Base-by-base conservation (phyloP, 768 basidiomycete species). In the Trametes sanguinea region DNA sequence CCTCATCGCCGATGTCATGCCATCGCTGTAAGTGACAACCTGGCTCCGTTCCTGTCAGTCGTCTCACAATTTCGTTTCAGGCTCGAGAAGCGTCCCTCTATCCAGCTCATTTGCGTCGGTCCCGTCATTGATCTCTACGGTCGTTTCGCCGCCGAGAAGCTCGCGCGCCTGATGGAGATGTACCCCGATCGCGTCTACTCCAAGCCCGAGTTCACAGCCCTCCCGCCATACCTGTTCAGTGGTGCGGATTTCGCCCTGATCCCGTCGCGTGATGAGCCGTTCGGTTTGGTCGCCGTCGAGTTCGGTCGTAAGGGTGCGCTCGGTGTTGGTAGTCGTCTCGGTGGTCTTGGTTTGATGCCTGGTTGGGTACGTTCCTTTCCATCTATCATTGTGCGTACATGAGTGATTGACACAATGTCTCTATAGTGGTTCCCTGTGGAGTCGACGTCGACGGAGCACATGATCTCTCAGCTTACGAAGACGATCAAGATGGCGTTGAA, bases 261-360 rank as follows among this genome's bases (percentile, higher is more conserved):
- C 67, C 95, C 95, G 11, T 96, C 95, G 54, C 89, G 95, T 74
- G 95, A 97, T 71, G 95, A 97, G 70, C 95, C 95, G 2, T 97
- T 97, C 76, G 95, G 95, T 77, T 78, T 97, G 47, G 94, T 96
- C 33, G 94, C 95, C 54, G 95, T 97, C 66, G 95, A 96, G 73
- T 97, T 97, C 76, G 95, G 95, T 74, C 81, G 95, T 67, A 97
- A 96, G 75, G 95, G 95, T 81, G 95, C 95, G 57, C 85, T 97
- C 54, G 95, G 95, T 78, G 95, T 97, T 66, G 95, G 95, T 66
- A 87, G 89, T 79, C 90, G 95, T 68, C 82, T 96, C 22, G 95
- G 95, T 71, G 95, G 95, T 80, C 83, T 97, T 46, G 95, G 95
- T 75, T 79, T 97, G 62, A 97, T 97, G 95, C 95, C 95, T 72